A percentile compares a stretch with the other conserved stretches of the same genome.
Evolutionary conservation across 495 filamentous ascomycete species (phyloP).

Genomic region (Geoglossum glabrum): DNA sequence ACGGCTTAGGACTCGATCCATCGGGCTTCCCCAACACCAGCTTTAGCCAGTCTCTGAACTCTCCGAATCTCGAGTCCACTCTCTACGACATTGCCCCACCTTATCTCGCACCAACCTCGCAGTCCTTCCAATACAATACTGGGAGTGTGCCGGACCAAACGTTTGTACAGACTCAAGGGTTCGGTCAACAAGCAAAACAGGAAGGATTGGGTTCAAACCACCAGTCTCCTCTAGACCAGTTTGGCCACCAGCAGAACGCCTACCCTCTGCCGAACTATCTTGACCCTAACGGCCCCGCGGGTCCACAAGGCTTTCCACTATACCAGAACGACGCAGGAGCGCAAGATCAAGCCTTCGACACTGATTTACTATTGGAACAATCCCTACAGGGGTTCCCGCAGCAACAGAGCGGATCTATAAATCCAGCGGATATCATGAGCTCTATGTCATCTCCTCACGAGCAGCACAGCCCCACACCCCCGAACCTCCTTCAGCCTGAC

Average conservation of each 20-base stretch:
- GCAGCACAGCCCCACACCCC: constrained; percentile 1
- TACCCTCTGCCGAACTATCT: not conserved
- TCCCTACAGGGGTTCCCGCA: not conserved
- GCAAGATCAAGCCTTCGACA: not conserved
- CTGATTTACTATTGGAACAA: not conserved
- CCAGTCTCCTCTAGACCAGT: not conserved
- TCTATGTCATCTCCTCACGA: not conserved
- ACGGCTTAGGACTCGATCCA: not conserved
- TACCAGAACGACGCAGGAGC: not conserved
- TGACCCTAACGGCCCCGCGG: not conserved
- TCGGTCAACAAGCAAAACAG: not conserved
- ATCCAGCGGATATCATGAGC: constrained; percentile 1
- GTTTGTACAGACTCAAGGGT: not conserved
- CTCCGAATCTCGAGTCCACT: not conserved
- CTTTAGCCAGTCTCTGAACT: not conserved
- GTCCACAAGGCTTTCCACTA: not conserved
- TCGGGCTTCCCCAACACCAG: not conserved
- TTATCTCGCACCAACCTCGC: not conserved
- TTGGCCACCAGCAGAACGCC: not conserved
- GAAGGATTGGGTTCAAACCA: not conserved
- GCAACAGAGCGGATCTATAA: not conserved
- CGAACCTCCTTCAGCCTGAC: not conserved
- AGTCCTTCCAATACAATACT: not conserved
- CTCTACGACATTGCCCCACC: not conserved
- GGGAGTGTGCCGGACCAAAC: not conserved